Evolutionary conservation across 2,329 filamentous ascomycete species (phyloP), one percentile per base, ranked within the genome.

Genomic region (Aspergillus clavatus): DNA sequence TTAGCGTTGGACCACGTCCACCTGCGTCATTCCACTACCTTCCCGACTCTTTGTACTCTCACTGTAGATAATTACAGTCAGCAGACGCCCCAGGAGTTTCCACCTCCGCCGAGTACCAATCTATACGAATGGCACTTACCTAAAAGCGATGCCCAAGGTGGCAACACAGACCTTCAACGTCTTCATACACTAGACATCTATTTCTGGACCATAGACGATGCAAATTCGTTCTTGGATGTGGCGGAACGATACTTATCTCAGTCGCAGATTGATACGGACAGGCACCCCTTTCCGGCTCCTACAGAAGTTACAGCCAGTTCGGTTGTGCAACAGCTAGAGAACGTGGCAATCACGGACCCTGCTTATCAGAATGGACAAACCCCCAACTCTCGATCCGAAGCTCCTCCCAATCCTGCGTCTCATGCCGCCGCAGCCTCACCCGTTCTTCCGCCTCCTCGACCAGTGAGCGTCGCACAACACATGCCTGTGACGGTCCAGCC

Each of bases 111-210:
- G 37, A 53, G 48, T 35, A 43, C 55, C 14, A 61, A 59, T 42
- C 59, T 62, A 11, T 62, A 68, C 45, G 71, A 82, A 62, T 84
- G 81, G 81, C 74, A 77, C 49, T 67, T 84, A 10, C 74, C 77
- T 4, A 71, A 69, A 14, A 71, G 67, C 39, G 77, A 82, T 50
- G 69, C 74, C 2, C 70, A 69, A 38, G 75, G 76, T 50, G 71
- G 77, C 43, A 74, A 72, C 43, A 75, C 73, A 46, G 75, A 76
- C 46, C 72, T 79, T 54, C 51, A 61, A 22, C 75, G 72, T 42
- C 63, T 84, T 4, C 79, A 83, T 56, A 80, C 79, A 0, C 46
- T 84, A 14, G 81, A 84, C 53, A 61, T 84, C 14, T 84, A 84
- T 55, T 77, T 84, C 54, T 84, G 81, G 81, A 81, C 76, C 2